phyloP scores from a whole-genome alignment of 2,329 filamentous ascomycete genomes.

The Coniochaeta ligniaria region DNA sequence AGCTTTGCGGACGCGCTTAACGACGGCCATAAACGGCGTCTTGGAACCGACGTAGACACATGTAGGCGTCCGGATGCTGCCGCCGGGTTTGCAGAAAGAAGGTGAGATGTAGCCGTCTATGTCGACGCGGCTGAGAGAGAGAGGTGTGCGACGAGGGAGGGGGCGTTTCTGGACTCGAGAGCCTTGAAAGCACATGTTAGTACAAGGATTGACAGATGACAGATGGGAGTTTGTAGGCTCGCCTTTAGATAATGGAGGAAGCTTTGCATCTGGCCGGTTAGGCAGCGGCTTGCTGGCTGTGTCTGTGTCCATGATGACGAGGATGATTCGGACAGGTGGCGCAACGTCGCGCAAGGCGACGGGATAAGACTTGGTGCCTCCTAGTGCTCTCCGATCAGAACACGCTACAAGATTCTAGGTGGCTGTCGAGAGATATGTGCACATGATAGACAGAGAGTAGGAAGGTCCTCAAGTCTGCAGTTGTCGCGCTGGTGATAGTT shows the following conservation, averaged over 20 bases:
- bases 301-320: background rate
- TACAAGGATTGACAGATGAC: background rate
- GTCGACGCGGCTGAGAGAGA: slow-evolving; percentile 13
- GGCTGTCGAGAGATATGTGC: background rate
- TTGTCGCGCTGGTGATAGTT: background rate
- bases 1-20: slow-evolving; percentile 58
- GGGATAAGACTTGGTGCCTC: background rate
- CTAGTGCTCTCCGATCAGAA: background rate
- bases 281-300: slow-evolving; percentile 5
- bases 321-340: background rate
- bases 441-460: background rate
- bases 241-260: slow-evolving; percentile 25
- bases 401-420: background rate
- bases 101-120: slow-evolving; percentile 11
- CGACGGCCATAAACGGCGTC: slow-evolving; percentile 61
- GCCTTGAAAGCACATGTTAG: slow-evolving; percentile 24
- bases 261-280: slow-evolving; percentile 21
- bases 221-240: background rate
- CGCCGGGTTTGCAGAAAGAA: slow-evolving; percentile 6
- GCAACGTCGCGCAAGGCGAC: background rate
- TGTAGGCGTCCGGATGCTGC: slow-evolving; percentile 14
- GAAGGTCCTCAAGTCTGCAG: background rate
- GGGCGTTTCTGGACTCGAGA: slow-evolving; percentile 42
- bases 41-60: slow-evolving; percentile 58
- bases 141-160: slow-evolving; percentile 17